A percentile compares a stretch with the other conserved stretches of the same genome.
phyloP scores from a whole-genome alignment of 495 filamentous ascomycete species.

The Penicillium silybi region DNA sequence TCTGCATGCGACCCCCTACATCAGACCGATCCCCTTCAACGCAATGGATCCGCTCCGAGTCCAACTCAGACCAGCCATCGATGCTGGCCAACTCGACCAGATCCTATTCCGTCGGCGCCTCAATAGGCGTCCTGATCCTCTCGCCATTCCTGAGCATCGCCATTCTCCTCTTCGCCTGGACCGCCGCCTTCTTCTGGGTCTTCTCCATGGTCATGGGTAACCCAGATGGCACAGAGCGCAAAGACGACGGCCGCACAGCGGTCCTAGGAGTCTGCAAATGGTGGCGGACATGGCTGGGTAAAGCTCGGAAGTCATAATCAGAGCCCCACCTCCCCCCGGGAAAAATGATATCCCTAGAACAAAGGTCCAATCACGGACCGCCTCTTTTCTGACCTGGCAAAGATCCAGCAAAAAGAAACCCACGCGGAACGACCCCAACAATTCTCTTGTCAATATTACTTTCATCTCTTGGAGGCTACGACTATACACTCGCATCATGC shows the following conservation, averaged over 20 bases:
- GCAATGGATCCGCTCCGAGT: slow-evolving; percentile 31
- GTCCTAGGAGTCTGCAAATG: slow-evolving; percentile 57
- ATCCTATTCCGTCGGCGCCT: slow-evolving; percentile 33
- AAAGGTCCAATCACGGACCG: background rate
- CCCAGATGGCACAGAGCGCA: slow-evolving; percentile 58
- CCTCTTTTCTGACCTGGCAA: background rate
- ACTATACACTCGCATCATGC: slow-evolving; percentile 12
- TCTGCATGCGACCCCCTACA: slow-evolving; percentile 25
- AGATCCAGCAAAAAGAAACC: background rate
- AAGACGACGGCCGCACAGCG: slow-evolving; percentile 57
- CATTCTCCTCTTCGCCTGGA: slow-evolving; percentile 55
- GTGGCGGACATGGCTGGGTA: slow-evolving; percentile 58
- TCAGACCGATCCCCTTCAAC: slow-evolving; percentile 30
- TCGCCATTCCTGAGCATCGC: slow-evolving; percentile 53
- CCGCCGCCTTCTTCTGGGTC: slow-evolving; percentile 60
- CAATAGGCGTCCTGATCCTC: slow-evolving; percentile 48
- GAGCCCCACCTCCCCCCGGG: background rate
- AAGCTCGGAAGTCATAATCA: slow-evolving; percentile 29
- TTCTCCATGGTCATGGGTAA: slow-evolving; percentile 59
- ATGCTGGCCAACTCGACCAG: slow-evolving; percentile 14
- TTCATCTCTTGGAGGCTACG: slow-evolving; percentile 2
- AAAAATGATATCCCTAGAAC: slow-evolving; percentile 3
- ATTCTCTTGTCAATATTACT: slow-evolving; percentile 15
- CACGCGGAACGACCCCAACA: slow-evolving; percentile 16
- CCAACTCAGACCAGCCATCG: slow-evolving; percentile 18